phyloP scores from a whole-genome alignment of 371 early-diverging fungal species.

The Batkoa obscura region DNA sequence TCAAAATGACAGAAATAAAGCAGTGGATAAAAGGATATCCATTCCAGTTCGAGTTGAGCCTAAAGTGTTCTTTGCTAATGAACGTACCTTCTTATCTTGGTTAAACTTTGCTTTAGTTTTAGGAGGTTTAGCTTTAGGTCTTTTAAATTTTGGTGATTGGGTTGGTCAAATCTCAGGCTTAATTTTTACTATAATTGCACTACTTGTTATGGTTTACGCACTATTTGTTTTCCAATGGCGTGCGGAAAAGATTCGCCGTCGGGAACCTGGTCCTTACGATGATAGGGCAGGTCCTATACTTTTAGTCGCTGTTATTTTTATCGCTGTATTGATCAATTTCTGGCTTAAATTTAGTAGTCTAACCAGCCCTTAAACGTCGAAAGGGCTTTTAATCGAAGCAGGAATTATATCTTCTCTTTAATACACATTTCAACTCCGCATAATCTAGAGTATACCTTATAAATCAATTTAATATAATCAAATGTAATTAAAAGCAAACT shows the following conservation, averaged over 20 bases:
- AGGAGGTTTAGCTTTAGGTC: constrained; percentile 39
- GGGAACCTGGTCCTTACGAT: constrained; percentile 55
- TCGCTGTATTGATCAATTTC: constrained; percentile 67
- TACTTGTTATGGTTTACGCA: constrained; percentile 74
- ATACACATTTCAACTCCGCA: too few relatives aligned
- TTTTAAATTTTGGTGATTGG: constrained; percentile 59
- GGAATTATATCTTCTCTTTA: too few relatives aligned
- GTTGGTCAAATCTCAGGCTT: constrained; percentile 52
- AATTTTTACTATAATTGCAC: constrained; percentile 55
- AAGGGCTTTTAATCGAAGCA: too few relatives aligned
- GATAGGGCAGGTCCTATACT: constrained; percentile 65
- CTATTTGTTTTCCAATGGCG: constrained; percentile 88
- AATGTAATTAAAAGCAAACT: too few relatives aligned
- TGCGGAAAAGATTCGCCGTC: constrained; percentile 48
- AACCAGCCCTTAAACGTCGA: too few relatives aligned
- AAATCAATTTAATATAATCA: too few relatives aligned
- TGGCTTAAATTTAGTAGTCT: constrained; percentile 5
- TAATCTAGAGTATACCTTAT: too few relatives aligned
- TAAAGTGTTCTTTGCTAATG: constrained; percentile 77
- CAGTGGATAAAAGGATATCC: constrained; percentile 42
- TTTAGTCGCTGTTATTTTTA: constrained; percentile 63
- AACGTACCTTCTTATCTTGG: constrained; percentile 83
- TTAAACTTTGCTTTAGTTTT: constrained; percentile 42
- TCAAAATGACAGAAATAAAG: constrained; percentile 16
- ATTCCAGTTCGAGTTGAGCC: constrained; percentile 90